Evolutionary conservation across 1,284 basidiomycete species (phyloP), one percentile per base, ranked within the genome.

Genomic region (Golubevia sp.): DNA sequence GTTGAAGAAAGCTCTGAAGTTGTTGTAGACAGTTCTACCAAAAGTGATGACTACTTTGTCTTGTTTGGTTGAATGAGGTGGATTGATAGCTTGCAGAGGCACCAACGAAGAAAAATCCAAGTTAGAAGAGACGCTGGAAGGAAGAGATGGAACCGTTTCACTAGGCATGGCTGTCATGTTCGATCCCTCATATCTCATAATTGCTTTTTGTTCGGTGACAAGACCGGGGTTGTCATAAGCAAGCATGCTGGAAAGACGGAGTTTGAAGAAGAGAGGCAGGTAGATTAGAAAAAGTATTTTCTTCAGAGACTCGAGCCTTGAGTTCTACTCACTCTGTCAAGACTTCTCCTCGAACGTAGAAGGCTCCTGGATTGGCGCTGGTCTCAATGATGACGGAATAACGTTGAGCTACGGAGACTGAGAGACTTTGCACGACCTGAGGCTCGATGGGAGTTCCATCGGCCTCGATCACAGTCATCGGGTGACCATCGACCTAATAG

Each of bases 101-200:
- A 64, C 52, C 18, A 73, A 63, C 48, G 62, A 51, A 1, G 66
- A 60, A 11, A 63, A 60, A 61, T 68, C 64, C 20, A 73, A 58
- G n/a, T 70, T 62, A n/a, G 58, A 51, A 0, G 74, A 71, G 2
- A 68, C 56, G 26, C 48, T 4, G 13, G 50, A 27, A 13, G 25
- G 50, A 52, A 27, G 25, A 27, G 50, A 5, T 13, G 59, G 52
- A 11, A 62, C 55, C 11, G 49, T n/a, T 49, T 73, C 59, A 25
- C 56, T 24, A 2, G 74, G 74, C 2, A 74, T 26, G 0, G 49
- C 6, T 2, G 7, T 24, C 20, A 20, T 13, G 24, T 53, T 52
- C 8, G 62, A 49, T 13, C 62, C 70, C 5, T 38, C 49, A 57
- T 79, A 78, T n/a, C 67, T 62, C 1, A 79, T 61, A n/a, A 77